Evolutionary conservation across 1,139 yeast genomes (phyloP), one percentile per base, ranked within the genome.

Genomic region (Cylindricascospora bacillispora): DNA sequence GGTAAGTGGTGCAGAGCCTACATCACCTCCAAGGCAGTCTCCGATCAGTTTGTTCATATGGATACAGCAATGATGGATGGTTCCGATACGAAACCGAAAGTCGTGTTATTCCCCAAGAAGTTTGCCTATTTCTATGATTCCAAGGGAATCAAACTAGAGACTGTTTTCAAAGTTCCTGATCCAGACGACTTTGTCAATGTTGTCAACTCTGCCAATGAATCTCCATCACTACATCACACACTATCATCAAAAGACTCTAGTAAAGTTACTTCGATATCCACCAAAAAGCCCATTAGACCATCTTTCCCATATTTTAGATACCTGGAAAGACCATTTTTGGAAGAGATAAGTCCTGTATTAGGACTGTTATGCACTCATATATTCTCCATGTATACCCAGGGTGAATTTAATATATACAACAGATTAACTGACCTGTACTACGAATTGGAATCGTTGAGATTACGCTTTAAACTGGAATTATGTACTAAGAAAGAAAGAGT

Each of bases 1-100:
- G 63, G 63, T 11, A 68, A 68, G 37, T 82, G 94, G 94, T 85
- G 76, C 22, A 65, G 94, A 45, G 94, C 86, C 13, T 81, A 82
- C 52, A 64, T 70, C 4, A 60, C 73, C 25, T 52, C 53, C 26
- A 67, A 69, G 39, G 83, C 86, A 4, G 59, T 73, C 35, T 89
- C 89, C 2, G 66, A 70, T 28, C 82, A 76, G 47, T 77, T 73
- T 51, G 67, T 77, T 32, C 67, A 71, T 22, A 70, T 70, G 39
- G 60, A 73, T 45, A 29, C 38, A 3, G 36, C 45, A 4, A 31
- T 37, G 11, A 40, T 39, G n/a, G 70, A 69, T 34, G 57, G 78
- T 33, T 82, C 83, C 1, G 73, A 67, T 24, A 57, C 62, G 31
- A 65, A 64, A 31, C 54, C 64, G 28, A 56, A 59, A 16, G 60